These are phyloP conservation scores for Cochlearia excelsa DNA, from an alignment of 345 rosid species.

Conservation along the genomic window DNA sequence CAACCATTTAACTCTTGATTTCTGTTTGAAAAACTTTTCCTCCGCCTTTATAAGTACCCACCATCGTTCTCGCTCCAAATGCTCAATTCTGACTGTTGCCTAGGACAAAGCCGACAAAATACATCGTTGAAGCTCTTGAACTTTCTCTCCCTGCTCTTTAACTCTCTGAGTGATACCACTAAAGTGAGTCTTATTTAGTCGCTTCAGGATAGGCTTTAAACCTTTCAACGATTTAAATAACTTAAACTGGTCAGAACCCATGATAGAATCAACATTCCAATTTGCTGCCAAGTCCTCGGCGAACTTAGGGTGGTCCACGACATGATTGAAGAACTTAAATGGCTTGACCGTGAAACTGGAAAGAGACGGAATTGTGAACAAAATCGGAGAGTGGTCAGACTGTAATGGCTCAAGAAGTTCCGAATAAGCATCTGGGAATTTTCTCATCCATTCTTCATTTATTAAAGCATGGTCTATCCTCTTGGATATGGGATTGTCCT, in stretches of 20 bases:
- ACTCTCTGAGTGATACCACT: no score
- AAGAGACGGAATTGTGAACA: background rate
- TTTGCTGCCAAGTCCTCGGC: no score
- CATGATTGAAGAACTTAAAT: background rate
- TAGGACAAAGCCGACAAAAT: no score
- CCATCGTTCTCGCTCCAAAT: background rate
- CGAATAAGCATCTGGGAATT: background rate
- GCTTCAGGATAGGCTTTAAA: no score
- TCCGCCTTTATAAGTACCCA: rapidly evolving
- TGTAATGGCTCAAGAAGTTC: background rate
- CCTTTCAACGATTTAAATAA: no score
- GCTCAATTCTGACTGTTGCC: no score
- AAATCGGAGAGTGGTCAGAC: background rate
- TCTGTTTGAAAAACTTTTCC: background rate
- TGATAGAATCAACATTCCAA: no score
- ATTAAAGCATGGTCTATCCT: background rate
- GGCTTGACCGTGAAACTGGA: background rate
- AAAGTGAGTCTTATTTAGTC: no score
- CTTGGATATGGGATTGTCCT: background rate
- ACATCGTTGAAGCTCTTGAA: no score
- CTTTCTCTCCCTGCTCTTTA: no score
- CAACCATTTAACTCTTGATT: background rate
- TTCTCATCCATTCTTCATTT: no score
- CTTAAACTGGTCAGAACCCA: no score
- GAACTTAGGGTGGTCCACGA: background rate